Conservation (phyloP, 2,329 filamentous ascomycete genomes). For the Akanthomyces uredinophilus region DNA sequence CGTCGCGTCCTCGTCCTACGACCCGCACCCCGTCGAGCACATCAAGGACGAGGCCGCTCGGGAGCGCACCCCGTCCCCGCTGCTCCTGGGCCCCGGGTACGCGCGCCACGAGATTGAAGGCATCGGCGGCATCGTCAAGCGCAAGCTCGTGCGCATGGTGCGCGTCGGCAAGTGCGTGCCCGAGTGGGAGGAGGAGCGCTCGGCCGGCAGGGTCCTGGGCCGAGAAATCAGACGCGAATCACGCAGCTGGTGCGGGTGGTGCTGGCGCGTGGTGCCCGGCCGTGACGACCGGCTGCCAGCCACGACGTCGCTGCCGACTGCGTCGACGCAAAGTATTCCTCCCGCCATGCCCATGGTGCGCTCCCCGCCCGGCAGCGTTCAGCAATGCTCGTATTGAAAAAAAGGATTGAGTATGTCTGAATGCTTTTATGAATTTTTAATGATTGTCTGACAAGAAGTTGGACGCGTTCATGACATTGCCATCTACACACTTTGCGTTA, state of each 20-base stretch:
- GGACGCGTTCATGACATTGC: not conserved
- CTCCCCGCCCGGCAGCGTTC: too few species aligned
- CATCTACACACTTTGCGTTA: not conserved
- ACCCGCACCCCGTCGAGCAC: conserved; percentile 13
- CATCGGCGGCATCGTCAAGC: conserved; percentile 82
- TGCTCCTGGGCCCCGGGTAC: conserved; percentile 64
- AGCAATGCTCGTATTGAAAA: not conserved
- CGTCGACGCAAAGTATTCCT: not conserved
- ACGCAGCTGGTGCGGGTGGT: conserved; percentile 92
- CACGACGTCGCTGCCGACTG: not conserved
- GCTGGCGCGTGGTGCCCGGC: conserved; percentile 66
- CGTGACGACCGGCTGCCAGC: conserved; percentile 35
- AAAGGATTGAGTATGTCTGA: too few species aligned
- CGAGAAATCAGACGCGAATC: conserved; percentile 63
- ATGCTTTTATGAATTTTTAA: not conserved
- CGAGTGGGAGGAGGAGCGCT: conserved; percentile 74
- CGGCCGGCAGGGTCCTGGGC: conserved; percentile 51
- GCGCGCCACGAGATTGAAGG: conserved; percentile 85
- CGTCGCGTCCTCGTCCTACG: conserved; percentile 10
- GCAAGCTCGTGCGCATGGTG: conserved; percentile 78
- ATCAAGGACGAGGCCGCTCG: conserved; percentile 7
- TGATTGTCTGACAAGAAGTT: not conserved
- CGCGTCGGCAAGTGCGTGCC: conserved; percentile 78
- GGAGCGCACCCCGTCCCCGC: conserved; percentile 40
- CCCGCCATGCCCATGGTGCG: too few species aligned